A percentile compares a stretch with the other conserved stretches of the same genome.
phyloP scores from a whole-genome alignment of 139 green algal species.

The Monoraphidium neglectum region DNA sequence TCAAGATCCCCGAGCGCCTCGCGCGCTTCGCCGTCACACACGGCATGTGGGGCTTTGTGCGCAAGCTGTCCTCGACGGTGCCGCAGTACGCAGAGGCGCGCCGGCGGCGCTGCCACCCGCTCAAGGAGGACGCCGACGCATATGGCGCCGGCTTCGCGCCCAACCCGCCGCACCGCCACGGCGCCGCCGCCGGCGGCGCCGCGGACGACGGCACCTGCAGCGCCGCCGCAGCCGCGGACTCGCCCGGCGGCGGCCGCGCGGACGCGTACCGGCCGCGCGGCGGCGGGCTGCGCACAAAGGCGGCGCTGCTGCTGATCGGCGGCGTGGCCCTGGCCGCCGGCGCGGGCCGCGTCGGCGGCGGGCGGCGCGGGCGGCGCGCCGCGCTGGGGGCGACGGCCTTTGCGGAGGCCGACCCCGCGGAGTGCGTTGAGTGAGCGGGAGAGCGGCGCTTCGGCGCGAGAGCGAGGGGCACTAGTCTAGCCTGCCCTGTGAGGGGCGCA shows the following conservation, averaged over 20 bases:
- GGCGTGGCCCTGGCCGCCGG: constrained; percentile 34
- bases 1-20: constrained; percentile 86
- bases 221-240: constrained; percentile 6
- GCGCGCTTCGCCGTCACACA: constrained; percentile 53
- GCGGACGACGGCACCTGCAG: constrained; percentile 1
- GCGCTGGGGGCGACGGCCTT: too few species aligned
- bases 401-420: too few species aligned
- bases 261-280: constrained; percentile 14
- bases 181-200: constrained; percentile 16
- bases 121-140: constrained; percentile 23
- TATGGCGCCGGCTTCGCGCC: constrained; percentile 35
- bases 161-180: constrained; percentile 21
- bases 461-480: too few species aligned
- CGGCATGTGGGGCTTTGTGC: constrained; percentile 90
- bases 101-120: constrained; percentile 38
- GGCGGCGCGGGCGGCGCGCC: too few species aligned
- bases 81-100: constrained; percentile 63
- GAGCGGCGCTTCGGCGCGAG: too few species aligned
- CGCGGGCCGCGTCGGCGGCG: not conserved
- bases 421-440: too few species aligned
- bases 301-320: constrained; percentile 44
- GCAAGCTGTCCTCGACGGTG: constrained; percentile 65
- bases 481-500: too few species aligned
- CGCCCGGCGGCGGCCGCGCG: constrained; percentile 15
- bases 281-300: constrained; percentile 4